A percentile compares a stretch with the other conserved stretches of the same genome.
phyloP scores from a whole-genome alignment of 225 moss, liverwort and hornwort genomes.

The Antitrichia curtipendula region DNA sequence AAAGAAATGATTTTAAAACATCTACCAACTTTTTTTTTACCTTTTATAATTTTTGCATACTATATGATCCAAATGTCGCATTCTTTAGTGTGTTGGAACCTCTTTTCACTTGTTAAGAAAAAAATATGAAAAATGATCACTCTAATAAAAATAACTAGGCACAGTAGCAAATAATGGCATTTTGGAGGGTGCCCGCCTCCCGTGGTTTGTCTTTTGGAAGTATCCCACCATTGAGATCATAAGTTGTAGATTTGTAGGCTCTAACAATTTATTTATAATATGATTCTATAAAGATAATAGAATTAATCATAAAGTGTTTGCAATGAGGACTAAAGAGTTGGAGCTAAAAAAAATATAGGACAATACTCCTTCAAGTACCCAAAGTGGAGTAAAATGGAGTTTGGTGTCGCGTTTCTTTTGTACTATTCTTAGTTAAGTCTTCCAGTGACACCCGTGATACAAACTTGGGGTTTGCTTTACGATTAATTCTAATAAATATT shows the following conservation, averaged over 20 bases:
- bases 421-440: no score
- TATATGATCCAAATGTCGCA: neutral
- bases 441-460: accelerated
- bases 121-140: neutral
- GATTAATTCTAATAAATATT: no score
- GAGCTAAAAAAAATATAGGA: no score
- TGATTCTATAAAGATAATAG: neutral
- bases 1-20: no score
- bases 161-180: no score
- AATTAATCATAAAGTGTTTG: no score
- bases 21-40: neutral
- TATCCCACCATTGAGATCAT: neutral
- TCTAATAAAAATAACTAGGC: no score
- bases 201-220: neutral
- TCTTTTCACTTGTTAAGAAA: neutral
- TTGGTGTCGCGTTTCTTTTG: neutral
- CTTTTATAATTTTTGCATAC: neutral
- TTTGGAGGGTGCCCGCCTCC: no score
- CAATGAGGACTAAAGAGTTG: accelerated
- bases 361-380: neutral
- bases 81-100: neutral
- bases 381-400: neutral
- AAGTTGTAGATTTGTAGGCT: neutral
- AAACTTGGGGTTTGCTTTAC: neutral
- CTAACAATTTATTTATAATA: neutral